Conservation (phyloP, 2,329 filamentous ascomycete genomes). For the Sporothrix pseudoabietina region DNA sequence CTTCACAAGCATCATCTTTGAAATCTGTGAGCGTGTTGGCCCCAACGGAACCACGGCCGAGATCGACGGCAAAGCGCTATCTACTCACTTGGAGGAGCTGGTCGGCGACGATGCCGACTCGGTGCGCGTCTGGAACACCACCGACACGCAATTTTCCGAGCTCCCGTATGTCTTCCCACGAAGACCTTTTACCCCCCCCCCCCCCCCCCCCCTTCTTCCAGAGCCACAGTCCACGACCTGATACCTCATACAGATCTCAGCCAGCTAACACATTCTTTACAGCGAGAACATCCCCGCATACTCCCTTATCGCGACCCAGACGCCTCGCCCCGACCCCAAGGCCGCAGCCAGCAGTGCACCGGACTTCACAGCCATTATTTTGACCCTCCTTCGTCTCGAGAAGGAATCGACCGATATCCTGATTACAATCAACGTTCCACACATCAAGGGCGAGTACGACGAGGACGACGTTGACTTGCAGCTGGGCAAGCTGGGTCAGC, state of each 20-base stretch:
- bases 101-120: constrained; percentile 65
- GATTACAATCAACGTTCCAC: constrained; percentile 85
- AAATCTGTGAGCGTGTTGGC: constrained; percentile 81
- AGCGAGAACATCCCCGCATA: constrained; percentile 62
- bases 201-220: not conserved
- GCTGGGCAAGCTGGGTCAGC: constrained; percentile 64
- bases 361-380: constrained; percentile 73
- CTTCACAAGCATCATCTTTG: constrained; percentile 85
- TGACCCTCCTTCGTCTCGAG: constrained; percentile 76
- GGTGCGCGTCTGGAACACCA: constrained; percentile 67
- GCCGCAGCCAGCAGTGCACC: constrained; percentile 47
- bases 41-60: constrained; percentile 55
- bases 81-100: constrained; percentile 69
- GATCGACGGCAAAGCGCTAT: constrained; percentile 69
- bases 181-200: not conserved
- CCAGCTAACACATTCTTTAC: constrained; percentile 32
- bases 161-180: constrained; percentile 34
- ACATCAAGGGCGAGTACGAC: constrained; percentile 73
- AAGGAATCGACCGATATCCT: constrained; percentile 77
- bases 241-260: not conserved
- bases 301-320: constrained; percentile 69
- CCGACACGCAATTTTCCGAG: constrained; percentile 60
- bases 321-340: constrained; percentile 44
- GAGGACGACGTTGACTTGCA: constrained; percentile 71
- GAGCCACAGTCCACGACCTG: too few relatives aligned